Conservation (phyloP, 352 stramenopile genomes). For the Globisporangium orthogonon region DNA sequence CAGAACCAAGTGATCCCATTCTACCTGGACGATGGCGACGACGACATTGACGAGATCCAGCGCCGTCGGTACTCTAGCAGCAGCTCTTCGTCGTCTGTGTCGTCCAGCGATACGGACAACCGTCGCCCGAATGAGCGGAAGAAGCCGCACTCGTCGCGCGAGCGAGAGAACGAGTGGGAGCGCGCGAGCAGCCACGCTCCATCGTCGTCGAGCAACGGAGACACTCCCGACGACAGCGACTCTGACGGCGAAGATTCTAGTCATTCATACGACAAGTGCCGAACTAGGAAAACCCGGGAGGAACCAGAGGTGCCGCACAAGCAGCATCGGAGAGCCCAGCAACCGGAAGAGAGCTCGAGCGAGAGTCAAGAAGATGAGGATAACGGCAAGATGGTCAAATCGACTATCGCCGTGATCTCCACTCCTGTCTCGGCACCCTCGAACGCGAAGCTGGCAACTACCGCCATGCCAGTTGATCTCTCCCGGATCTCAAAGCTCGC, state of each 20-base stretch:
- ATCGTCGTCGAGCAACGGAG: constrained; percentile 11
- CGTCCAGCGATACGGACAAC: constrained; percentile 6
- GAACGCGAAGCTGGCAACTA: constrained; percentile 2
- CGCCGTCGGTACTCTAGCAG: constrained; percentile 29
- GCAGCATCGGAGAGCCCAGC: constrained; percentile 15
- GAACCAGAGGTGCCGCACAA: constrained; percentile 25
- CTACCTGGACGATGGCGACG: constrained; percentile 35
- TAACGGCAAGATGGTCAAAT: constrained; percentile 19
- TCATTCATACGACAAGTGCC: neutral
- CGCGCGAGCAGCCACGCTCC: constrained; percentile 17
- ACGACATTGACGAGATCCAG: constrained; percentile 32
- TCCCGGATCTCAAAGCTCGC: constrained; percentile 71
- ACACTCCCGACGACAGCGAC: constrained; percentile 17
- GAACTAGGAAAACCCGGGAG: constrained; percentile 3
- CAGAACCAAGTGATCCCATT: constrained; percentile 65
- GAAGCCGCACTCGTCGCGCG: constrained; percentile 2
- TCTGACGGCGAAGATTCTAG: constrained; percentile 8
- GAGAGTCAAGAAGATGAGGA: constrained; percentile 38
- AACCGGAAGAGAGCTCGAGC: constrained; percentile 25
- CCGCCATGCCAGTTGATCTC: constrained; percentile 30
- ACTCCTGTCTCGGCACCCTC: constrained; percentile 14
- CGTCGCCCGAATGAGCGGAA: neutral
- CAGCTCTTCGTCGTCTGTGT: constrained; percentile 5
- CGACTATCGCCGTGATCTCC: neutral
- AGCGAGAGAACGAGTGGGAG: constrained; percentile 38